A percentile compares a stretch with the other conserved stretches of the same genome.
Conservation (phyloP, 352 stramenopile genomes). For the Salisapilia sapeloensis region DNA sequence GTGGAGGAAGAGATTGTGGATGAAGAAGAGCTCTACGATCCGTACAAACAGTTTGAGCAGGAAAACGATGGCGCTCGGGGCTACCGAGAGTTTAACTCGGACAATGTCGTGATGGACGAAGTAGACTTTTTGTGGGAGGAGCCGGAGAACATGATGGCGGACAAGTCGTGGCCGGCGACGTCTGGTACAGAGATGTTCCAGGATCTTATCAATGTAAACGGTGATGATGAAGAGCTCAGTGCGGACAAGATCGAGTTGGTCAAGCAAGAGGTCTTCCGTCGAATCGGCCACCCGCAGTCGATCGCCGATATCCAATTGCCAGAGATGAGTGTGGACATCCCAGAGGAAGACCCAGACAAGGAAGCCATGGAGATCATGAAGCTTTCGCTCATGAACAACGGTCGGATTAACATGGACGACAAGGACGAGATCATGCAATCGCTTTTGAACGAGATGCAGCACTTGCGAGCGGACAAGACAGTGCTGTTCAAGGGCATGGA, state of each 20-base stretch:
- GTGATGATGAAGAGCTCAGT: too few species aligned
- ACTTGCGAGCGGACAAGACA: constrained; percentile 74
- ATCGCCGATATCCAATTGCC: constrained; percentile 57
- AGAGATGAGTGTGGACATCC: constrained; percentile 48
- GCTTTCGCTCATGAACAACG: constrained; percentile 79
- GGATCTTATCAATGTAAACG: constrained; percentile 69
- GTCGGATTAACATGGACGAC: constrained; percentile 75
- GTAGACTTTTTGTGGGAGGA: constrained; percentile 52
- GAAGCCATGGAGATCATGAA: constrained; percentile 81
- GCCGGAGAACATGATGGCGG: constrained; percentile 68
- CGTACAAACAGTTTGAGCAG: constrained; percentile 72
- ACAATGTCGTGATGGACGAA: constrained; percentile 24
- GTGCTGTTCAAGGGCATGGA: constrained; percentile 67
- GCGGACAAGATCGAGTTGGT: constrained; percentile 51
- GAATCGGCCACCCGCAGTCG: constrained; percentile 48
- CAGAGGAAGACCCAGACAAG: constrained; percentile 47
- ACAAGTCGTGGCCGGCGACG: constrained; percentile 77
- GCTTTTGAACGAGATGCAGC: constrained; percentile 65
- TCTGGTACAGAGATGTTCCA: constrained; percentile 60
- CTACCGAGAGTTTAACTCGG: constrained; percentile 71
- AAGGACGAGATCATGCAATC: constrained; percentile 77
- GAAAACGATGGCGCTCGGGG: constrained; percentile 31
- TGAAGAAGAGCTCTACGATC: constrained; percentile 45
- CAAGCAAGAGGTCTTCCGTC: constrained; percentile 49
- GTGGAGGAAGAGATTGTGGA: too few species aligned